phyloP scores from a whole-genome alignment of 805 yeast species.

The Candida maesae region DNA sequence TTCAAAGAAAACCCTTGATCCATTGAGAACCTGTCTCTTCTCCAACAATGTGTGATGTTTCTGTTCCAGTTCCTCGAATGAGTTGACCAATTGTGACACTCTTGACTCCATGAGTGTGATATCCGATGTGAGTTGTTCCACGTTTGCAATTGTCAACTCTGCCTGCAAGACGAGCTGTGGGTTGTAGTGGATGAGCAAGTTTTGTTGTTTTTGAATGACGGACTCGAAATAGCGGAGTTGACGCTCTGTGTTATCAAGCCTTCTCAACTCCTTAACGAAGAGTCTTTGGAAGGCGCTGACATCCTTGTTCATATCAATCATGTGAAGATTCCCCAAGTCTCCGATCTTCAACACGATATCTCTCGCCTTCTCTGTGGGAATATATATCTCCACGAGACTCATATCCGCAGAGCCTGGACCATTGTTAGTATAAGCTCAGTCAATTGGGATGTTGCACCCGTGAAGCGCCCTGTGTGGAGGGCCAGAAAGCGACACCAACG shows the following conservation, averaged over 20 bases:
- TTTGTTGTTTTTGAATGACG: slow-evolving; percentile 45
- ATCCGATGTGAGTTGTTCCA: slow-evolving; percentile 62
- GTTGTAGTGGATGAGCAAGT: slow-evolving; percentile 34
- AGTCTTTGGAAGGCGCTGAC: slow-evolving; percentile 85
- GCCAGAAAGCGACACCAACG: too few relatives aligned
- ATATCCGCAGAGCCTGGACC: slow-evolving; percentile 83
- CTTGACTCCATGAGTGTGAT: slow-evolving; percentile 71
- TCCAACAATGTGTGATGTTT: slow-evolving; percentile 69
- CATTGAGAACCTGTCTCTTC: slow-evolving; percentile 56
- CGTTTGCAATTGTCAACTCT: slow-evolving; percentile 40
- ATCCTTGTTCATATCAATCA: slow-evolving; percentile 79
- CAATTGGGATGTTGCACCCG: too few relatives aligned
- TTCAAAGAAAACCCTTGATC: slow-evolving; percentile 46
- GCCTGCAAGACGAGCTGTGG: slow-evolving; percentile 22
- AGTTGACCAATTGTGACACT: slow-evolving; percentile 63
- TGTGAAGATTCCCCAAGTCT: slow-evolving; percentile 79
- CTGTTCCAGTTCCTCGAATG: slow-evolving; percentile 58
- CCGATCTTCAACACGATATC: slow-evolving; percentile 86
- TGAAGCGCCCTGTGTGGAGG: too few relatives aligned
- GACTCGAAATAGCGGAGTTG: slow-evolving; percentile 59
- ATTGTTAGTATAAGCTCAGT: too few relatives aligned
- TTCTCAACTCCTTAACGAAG: slow-evolving; percentile 83
- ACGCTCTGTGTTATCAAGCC: slow-evolving; percentile 81
- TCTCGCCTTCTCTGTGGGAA: slow-evolving; percentile 86
- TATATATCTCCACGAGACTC: slow-evolving; percentile 88